Evolutionary conservation across 345 rosid species (phyloP), one percentile per base, ranked within the genome.

Genomic region (Microcos paniculata): DNA sequence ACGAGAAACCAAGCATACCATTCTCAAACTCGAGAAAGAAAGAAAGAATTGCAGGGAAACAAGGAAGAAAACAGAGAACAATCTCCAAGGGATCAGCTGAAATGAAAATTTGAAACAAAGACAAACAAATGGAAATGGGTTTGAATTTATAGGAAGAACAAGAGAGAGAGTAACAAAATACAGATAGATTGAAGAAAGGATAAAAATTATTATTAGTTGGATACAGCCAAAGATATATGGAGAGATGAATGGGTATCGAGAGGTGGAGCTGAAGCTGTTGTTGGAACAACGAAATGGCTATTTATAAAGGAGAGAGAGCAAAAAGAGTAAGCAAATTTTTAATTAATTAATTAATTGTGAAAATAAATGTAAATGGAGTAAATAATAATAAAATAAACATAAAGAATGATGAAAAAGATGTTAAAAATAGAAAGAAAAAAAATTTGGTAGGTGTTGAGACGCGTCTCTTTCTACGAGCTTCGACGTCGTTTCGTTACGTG

Each of bases 1-100:
- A 5, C 98, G 89, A 79, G 98, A 83, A 19, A 88, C 90, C 83
- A 89, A 31, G n/a, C 94, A 91, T 61, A 81, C 82, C 90, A 85
- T 90, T 13, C 3, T 35, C 51, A 26, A 71, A 38, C 7, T 14
- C 35, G 38, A 1, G 56, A 48, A 18, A 28, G 6, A 9, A 28
- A 16, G 7, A 21, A 49, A 16, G 6, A 6, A 67, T 35, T 35
- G 40, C 45, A 21, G 1, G 13, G 21, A n/a, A 24, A 4, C 49
- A 11, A n/a, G 11, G n/a, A 62, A 49, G 19, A 4, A 49, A 49
- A 23, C 9, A 6, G 11, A 9, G 45, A 9, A 12, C 8, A 69
- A 48, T 28, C 24, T 26, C 1, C 10, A 8, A 19, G 19, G 3
- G 24, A n/a, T 59, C 2, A 30, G 64, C 15, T 4, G 1, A 6